Evolutionary conservation across 345 rosid genomes (phyloP), one percentile per base, ranked within the genome.

Genomic region (Theobroma cacao): DNA sequence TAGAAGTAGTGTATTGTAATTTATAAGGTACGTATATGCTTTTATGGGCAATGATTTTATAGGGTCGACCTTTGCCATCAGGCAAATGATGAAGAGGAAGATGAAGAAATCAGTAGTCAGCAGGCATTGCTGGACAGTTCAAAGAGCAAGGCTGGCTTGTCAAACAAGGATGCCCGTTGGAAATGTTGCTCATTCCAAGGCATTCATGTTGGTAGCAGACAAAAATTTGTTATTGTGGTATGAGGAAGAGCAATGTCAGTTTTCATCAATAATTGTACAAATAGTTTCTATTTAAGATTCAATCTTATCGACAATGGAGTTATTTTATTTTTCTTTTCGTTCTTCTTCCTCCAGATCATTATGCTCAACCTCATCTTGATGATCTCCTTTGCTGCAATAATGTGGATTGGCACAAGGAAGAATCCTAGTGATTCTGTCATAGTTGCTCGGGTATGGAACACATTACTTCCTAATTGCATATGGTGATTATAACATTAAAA

Each of bases 31-130:
- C 59, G n/a, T 74, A 34, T 60, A 50, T 55, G 22, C 69, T 63
- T 81, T 58, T 77, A 65, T 82, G 58, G 65, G 58, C 52, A 70
- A 13, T 28, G 47, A 69, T 77, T 72, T 71, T 36, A 36, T 76
- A 91, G 94, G 94, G 82, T 88, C 50, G 94, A 91, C 77, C 92
- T 91, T 81, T 89, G 89, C 89, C 92, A 88, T 80, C 90, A 87
- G 66, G 86, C 84, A 71, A 83, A 89, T 75, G 91, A 89, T 70
- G 94, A 89, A 80, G 89, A 87, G 38, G 86, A 86, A 17, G 92
- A 91, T 43, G 94, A 89, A 75, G 91, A 87, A 68, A 77, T 62
- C 15, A 79, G 86, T 80, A 79, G 82, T 80, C 84, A 80, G 10
- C 88, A 86, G 75, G 77, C 91, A 53, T 84, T 90, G 80, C 52